phyloP scores from a whole-genome alignment of 1,284 basidiomycete species.

The Austropuccinia psidii region DNA sequence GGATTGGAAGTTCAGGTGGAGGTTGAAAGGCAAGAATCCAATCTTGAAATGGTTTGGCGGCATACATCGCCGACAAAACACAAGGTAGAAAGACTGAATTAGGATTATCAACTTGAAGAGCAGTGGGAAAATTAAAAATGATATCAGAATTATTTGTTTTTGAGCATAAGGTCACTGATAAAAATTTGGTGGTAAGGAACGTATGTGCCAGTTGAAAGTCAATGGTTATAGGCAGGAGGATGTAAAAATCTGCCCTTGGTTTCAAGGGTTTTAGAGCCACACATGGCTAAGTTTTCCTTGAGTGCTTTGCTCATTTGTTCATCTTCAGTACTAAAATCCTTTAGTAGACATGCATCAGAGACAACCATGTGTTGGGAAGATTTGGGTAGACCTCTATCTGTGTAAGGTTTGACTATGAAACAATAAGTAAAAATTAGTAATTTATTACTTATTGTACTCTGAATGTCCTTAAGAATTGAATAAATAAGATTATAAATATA shows the following conservation, averaged over 20 bases:
- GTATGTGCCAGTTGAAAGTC: constrained; percentile 5
- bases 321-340: constrained; percentile 25
- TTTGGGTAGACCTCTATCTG: too few species aligned
- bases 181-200: background rate
- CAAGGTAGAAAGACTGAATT: constrained; percentile 34
- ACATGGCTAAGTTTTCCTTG: constrained; percentile 36
- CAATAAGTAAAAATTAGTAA: too few species aligned
- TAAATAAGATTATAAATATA: too few species aligned
- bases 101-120: constrained; percentile 22
- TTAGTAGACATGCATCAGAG: background rate
- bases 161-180: too few species aligned
- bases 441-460: too few species aligned
- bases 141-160: background rate
- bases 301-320: constrained; percentile 37
- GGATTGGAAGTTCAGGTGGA: background rate
- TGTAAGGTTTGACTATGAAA: too few species aligned
- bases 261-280: constrained; percentile 21
- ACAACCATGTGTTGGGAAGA: background rate
- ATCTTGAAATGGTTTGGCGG: constrained; percentile 34
- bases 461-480: too few species aligned
- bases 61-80: constrained; percentile 30
- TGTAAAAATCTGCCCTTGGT: constrained; percentile 9
- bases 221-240: background rate
- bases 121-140: constrained; percentile 2
- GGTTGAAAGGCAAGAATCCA: constrained; percentile 31